Conservation (phyloP, 331 rosid genomes). For the Malus hybrid region DNA sequence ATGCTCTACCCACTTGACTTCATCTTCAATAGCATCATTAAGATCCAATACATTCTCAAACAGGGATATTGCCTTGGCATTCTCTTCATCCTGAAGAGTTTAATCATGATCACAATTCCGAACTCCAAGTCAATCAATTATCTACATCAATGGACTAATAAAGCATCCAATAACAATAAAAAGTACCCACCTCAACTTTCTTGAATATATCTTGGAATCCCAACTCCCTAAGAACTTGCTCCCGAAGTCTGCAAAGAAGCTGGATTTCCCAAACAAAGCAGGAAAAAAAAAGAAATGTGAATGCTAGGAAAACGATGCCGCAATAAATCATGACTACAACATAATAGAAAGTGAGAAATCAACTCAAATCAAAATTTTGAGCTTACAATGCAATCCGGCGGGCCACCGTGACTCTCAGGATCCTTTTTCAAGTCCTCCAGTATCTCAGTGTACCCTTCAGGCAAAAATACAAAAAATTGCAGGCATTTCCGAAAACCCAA, state of each 20-base stretch:
- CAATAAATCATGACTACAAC: neutral
- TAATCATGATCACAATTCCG: neutral
- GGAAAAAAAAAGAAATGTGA: neutral
- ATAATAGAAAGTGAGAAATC: neutral
- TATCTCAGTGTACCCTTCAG: too few species aligned
- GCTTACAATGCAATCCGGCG: too few species aligned
- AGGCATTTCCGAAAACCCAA: too few species aligned
- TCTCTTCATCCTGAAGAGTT: conserved; percentile 79
- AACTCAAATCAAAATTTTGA: too few species aligned
- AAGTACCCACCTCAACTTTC: conserved; percentile 61
- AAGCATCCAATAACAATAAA: neutral
- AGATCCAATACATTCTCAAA: conserved; percentile 58
- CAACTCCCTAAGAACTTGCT: conserved; percentile 72
- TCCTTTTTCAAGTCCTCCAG: too few species aligned
- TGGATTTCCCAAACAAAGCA: conserved; percentile 15
- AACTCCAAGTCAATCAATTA: neutral
- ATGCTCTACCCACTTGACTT: conserved; percentile 66
- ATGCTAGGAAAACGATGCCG: too few species aligned
- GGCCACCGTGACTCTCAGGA: too few species aligned
- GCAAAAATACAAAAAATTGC: too few species aligned
- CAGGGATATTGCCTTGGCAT: conserved; percentile 72
- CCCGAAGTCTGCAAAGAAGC: conserved; percentile 91
- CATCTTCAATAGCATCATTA: conserved; percentile 85
- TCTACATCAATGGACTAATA: neutral
- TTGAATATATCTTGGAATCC: conserved; percentile 92